Evolutionary conservation across 2,329 filamentous ascomycete species (phyloP).

Genomic region (Pseudogymnoascus sp.): DNA sequence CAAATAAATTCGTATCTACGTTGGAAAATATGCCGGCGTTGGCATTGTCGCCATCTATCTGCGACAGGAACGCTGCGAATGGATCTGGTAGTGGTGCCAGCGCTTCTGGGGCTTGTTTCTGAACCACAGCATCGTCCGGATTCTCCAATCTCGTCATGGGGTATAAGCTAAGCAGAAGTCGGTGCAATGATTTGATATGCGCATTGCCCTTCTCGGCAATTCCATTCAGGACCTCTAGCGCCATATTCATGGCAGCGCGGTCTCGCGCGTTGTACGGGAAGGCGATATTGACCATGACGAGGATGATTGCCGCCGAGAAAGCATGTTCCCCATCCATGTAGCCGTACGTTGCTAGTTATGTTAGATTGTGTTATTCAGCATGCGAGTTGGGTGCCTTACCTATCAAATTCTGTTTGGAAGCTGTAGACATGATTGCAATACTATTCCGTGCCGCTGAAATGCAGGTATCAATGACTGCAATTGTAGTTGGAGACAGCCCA

Average conservation of each 20-base stretch:
- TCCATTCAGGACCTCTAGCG: slow-evolving; percentile 36
- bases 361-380: neutral
- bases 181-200: slow-evolving; percentile 35
- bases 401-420: slow-evolving; percentile 40
- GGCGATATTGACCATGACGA: slow-evolving; percentile 46
- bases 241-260: slow-evolving; percentile 36
- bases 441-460: slow-evolving; percentile 41
- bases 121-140: slow-evolving; percentile 19
- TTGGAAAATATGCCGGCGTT: slow-evolving; percentile 1
- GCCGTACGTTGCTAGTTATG: slow-evolving; percentile 40
- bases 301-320: slow-evolving; percentile 44
- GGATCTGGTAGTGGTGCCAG: neutral
- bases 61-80: neutral
- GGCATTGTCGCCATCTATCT: slow-evolving; percentile 7
- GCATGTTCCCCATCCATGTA: slow-evolving; percentile 50
- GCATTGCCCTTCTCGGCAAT: slow-evolving; percentile 46
- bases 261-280: slow-evolving; percentile 39
- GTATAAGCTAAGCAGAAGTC: slow-evolving; percentile 31
- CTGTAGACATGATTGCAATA: slow-evolving; percentile 39
- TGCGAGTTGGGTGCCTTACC: slow-evolving; percentile 28
- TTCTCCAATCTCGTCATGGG: neutral
- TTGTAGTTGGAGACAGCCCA: slow-evolving; percentile 39
- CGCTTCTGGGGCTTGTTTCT: slow-evolving; percentile 13
- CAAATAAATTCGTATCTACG: slow-evolving; percentile 14
- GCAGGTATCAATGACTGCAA: slow-evolving; percentile 43